Evolutionary conservation across 2,329 filamentous ascomycete species (phyloP).

Genomic region (Parastagonospora nodorum): DNA sequence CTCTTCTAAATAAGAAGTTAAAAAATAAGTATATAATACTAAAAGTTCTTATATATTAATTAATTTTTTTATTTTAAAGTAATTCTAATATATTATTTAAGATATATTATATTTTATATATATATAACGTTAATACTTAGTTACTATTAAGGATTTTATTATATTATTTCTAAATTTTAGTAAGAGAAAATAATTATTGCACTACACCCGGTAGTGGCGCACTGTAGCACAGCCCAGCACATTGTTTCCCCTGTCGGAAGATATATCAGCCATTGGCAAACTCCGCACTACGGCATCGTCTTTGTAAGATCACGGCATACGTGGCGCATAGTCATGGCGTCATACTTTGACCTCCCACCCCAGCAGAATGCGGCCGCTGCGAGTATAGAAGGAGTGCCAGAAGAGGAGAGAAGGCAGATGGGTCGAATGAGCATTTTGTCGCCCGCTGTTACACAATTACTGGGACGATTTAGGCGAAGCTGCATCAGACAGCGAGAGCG

Average conservation of each 20-base stretch:
- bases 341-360: conserved; percentile 40
- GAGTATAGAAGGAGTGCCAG: conserved; percentile 13
- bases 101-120: too few relatives aligned
- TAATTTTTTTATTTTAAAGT: too few relatives aligned
- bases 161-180: too few relatives aligned
- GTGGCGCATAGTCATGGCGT: conserved; percentile 31
- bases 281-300: background rate
- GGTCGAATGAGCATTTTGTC: conserved; percentile 29
- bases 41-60: too few relatives aligned
- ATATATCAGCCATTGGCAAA: conserved; percentile 13
- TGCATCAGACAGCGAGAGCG: conserved; percentile 33
- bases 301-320: conserved; percentile 3
- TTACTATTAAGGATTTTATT: too few relatives aligned
- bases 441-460: conserved; percentile 36
- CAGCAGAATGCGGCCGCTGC: conserved; percentile 21
- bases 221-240: conserved; percentile 13
- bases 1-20: too few relatives aligned
- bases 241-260: conserved; percentile 5
- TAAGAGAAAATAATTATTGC: too few relatives aligned
- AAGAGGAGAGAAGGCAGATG: conserved; percentile 21
- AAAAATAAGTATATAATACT: too few relatives aligned
- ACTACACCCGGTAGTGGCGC: too few relatives aligned
- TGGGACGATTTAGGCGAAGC: conserved; percentile 33
- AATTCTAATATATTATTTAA: too few relatives aligned
- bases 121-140: too few relatives aligned